Evolutionary conservation across 495 filamentous ascomycete genomes (phyloP).

Genomic region (Penicillium riverlandense): DNA sequence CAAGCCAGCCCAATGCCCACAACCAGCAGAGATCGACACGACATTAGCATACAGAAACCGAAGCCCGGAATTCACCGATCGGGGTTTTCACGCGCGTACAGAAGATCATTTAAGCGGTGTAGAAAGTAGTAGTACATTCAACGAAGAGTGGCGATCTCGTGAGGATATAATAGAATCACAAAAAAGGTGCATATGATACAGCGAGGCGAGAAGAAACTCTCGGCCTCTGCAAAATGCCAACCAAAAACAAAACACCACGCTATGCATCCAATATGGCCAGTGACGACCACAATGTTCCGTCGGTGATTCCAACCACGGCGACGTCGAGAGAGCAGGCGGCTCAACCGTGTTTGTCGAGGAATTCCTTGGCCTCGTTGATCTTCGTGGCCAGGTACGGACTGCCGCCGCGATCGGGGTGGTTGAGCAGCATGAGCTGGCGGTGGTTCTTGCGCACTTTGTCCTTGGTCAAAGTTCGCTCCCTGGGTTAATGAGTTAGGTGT

Average conservation of each 20-base stretch:
- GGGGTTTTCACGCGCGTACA: no score
- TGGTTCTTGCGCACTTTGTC: constrained; percentile 95
- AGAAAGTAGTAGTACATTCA: constrained; percentile 17
- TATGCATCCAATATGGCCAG: constrained; percentile 31
- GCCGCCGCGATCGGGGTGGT: constrained; percentile 95
- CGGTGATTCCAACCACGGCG: not conserved
- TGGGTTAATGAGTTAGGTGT: constrained; percentile 21
- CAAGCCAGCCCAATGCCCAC: no score
- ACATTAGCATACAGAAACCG: no score
- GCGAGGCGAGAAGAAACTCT: constrained; percentile 1
- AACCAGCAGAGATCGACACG: no score
- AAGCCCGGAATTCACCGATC: no score
- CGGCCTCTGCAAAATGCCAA: constrained; percentile 18
- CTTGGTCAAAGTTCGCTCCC: constrained; percentile 78
- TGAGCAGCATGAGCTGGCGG: constrained; percentile 91
- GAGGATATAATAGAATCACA: constrained; percentile 27
- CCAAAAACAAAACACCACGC: constrained; percentile 33
- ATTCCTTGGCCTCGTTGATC: constrained; percentile 96
- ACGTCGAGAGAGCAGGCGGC: not conserved
- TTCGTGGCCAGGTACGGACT: constrained; percentile 96
- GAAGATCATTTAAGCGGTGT: not conserved
- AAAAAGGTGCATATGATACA: constrained; percentile 21
- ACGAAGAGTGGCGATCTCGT: constrained; percentile 38
- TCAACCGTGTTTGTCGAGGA: constrained; percentile 67
- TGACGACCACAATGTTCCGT: constrained; percentile 7